Evolutionary conservation across 2,329 filamentous ascomycete species (phyloP).

Genomic region (Aspergillus costaricaensis): DNA sequence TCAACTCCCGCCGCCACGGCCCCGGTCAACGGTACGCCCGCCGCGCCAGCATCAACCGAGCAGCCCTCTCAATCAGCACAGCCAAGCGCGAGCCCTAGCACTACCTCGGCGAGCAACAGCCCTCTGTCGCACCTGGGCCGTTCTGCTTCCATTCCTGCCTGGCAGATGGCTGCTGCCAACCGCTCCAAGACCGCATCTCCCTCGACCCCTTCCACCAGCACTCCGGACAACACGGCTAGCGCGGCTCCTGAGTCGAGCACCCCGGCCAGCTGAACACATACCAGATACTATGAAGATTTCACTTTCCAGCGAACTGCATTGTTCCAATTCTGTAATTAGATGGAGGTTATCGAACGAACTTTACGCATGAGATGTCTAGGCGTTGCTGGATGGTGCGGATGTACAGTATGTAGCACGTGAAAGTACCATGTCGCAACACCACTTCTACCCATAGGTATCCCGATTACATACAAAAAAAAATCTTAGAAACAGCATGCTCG

Average conservation of each 20-base stretch:
- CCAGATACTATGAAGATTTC: constrained; percentile 6
- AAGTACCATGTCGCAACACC: background rate
- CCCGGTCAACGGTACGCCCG: constrained; percentile 30
- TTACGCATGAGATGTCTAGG: background rate
- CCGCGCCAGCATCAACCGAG: constrained; percentile 31
- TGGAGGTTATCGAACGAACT: background rate
- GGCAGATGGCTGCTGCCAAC: constrained; percentile 73
- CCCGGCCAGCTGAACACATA: constrained; percentile 29
- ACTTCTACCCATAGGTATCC: background rate
- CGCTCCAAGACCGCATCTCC: constrained; percentile 43
- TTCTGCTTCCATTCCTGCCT: constrained; percentile 71
- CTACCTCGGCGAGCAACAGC: constrained; percentile 37
- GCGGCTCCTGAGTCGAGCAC: constrained; percentile 27
- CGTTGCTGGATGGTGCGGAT: background rate
- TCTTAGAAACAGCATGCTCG: background rate
- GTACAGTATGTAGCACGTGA: background rate
- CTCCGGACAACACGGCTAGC: constrained; percentile 20
- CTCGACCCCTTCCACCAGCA: constrained; percentile 24
- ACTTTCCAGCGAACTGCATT: background rate
- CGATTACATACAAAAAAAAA: background rate
- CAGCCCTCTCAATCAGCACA: constrained; percentile 28
- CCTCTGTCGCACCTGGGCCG: constrained; percentile 54
- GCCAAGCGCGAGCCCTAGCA: constrained; percentile 35
- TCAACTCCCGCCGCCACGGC: constrained; percentile 23
- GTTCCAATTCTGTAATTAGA: background rate